A percentile compares a stretch with the other conserved stretches of the same genome.
Conservation (phyloP, 75 land plant species). For the Pinus taeda region DNA sequence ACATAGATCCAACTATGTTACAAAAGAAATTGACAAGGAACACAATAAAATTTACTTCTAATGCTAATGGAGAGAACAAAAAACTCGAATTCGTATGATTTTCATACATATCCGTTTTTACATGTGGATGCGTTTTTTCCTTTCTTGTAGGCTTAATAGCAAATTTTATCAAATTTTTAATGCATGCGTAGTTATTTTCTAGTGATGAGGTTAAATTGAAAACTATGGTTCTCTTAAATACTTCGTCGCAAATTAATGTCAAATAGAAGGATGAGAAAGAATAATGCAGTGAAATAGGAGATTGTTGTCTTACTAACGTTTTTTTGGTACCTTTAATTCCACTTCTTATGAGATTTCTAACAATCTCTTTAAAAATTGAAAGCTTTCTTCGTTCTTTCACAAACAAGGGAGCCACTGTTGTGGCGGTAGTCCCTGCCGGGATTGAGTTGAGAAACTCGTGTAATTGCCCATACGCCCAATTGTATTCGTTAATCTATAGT, state of each 20-base stretch:
- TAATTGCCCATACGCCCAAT: too few relatives aligned
- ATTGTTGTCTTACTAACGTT: background rate
- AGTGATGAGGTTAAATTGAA: background rate
- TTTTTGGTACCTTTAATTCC: conserved; percentile 22
- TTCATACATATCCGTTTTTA: background rate
- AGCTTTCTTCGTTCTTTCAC: conserved; percentile 52
- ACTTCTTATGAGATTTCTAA: conserved; percentile 22
- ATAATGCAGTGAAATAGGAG: background rate
- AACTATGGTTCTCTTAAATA: background rate
- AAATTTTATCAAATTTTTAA: background rate
- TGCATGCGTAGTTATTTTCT: background rate
- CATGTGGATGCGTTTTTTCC: background rate
- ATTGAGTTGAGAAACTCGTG: too few relatives aligned
- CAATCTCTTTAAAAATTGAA: conserved; percentile 40
- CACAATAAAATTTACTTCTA: conserved; percentile 7
- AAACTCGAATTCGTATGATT: conserved; percentile 4
- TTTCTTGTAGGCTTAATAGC: background rate
- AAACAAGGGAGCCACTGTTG: too few relatives aligned
- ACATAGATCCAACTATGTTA: too few relatives aligned
- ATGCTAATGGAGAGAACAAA: conserved; percentile 20
- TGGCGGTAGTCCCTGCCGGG: too few relatives aligned
- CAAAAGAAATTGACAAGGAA: too few relatives aligned
- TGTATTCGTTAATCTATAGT: too few relatives aligned
- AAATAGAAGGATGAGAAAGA: background rate
- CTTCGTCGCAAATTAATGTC: too few relatives aligned